Percentiles rank a stretch among this genome's conserved stretches.
Evolutionary conservation across 257 asterid genomes (phyloP).

Genomic region (Solanum virginianum): DNA sequence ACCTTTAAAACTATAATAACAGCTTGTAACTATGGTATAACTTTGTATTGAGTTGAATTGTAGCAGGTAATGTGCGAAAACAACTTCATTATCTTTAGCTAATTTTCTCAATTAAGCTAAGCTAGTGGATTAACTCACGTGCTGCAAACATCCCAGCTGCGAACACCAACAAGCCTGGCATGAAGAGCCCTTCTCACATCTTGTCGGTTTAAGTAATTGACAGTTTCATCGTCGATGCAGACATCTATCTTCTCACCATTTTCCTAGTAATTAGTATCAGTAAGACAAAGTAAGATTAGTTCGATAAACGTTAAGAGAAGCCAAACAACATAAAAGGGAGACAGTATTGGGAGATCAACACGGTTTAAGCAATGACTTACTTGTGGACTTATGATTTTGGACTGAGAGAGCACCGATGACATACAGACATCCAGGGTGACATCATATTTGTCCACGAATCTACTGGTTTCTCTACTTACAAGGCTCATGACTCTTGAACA

Average conservation of each 20-base stretch:
- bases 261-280: slow-evolving; percentile 16
- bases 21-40: neutral
- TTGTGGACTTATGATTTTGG: slow-evolving; percentile 40
- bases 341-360: neutral
- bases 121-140: slow-evolving; percentile 14
- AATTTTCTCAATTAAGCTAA: neutral
- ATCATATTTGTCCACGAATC: slow-evolving; percentile 55
- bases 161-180: slow-evolving; percentile 52
- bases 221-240: slow-evolving; percentile 51
- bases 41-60: neutral
- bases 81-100: neutral
- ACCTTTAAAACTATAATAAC: neutral
- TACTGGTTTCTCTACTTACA: slow-evolving; percentile 51
- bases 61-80: neutral
- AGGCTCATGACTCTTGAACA: slow-evolving; percentile 44
- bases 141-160: slow-evolving; percentile 58
- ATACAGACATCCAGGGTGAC: slow-evolving; percentile 68
- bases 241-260: slow-evolving; percentile 41
- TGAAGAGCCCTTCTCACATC: slow-evolving; percentile 58
- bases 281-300: neutral
- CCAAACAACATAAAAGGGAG: neutral
- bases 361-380: slow-evolving; percentile 11
- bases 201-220: slow-evolving; percentile 40
- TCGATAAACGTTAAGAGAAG: neutral
- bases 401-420: slow-evolving; percentile 50